Evolutionary conservation across 2,329 filamentous ascomycete species (phyloP).

Genomic region (Berkeleyomyces basicola): DNA sequence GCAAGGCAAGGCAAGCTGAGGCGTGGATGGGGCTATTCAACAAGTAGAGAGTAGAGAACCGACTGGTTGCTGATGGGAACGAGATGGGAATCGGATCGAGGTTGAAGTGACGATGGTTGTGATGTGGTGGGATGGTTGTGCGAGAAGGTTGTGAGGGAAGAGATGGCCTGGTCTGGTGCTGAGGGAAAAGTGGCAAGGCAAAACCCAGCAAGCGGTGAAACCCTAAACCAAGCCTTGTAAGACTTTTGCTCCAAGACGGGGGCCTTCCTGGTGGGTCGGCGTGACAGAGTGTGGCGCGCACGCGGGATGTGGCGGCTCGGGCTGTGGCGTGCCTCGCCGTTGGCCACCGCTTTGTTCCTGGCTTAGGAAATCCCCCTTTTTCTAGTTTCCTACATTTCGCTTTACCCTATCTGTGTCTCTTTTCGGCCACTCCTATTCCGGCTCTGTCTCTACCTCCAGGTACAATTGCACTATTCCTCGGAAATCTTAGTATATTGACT

Average conservation of each 20-base stretch:
- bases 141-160: background rate
- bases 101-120: background rate
- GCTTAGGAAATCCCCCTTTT: too few species aligned
- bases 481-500: too few species aligned
- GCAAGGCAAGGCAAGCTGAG: background rate
- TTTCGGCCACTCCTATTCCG: too few species aligned
- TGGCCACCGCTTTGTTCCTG: too few species aligned
- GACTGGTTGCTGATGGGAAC: background rate
- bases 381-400: background rate
- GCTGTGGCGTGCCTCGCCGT: background rate
- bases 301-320: background rate
- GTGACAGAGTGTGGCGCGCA: background rate
- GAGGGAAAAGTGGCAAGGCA: conserved; percentile 9
- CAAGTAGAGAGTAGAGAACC: background rate
- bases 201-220: background rate
- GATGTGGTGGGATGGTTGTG: background rate
- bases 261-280: background rate
- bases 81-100: background rate
- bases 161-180: background rate
- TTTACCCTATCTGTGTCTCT: background rate
- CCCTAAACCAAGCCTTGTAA: background rate
- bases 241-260: background rate
- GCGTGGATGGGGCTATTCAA: background rate
- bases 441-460: too few species aligned
- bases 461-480: too few species aligned